Base-by-base conservation (phyloP, 2,329 filamentous ascomycete genomes). In the Fusarium dlaminii region DNA sequence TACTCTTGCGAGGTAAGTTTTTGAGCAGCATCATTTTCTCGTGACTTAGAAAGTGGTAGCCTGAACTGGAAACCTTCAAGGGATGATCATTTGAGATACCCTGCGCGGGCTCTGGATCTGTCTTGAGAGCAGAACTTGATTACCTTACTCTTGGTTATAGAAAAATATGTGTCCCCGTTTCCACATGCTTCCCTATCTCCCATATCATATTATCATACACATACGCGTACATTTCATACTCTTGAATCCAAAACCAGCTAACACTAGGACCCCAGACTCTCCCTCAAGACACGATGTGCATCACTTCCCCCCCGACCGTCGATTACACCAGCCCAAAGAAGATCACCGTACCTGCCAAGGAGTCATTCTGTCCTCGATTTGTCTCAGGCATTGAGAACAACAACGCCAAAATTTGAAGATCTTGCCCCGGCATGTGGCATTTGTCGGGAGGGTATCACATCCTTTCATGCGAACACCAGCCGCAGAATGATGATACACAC, bases 21-120 rank as follows among this genome's bases (percentile, higher is more conserved):
- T 24, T 18, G 15, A 24, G 29, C 2, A 20, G 6, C 0, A 14
- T 34, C n/a, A 9, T 14, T 24, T 3, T 20, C 30, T 18, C 3
- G 1, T 20, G 48, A 11, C 30, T 15, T 32, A 8, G 17, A 5
- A 24, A 34, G 8, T 15, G 4, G 4, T 24, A 10, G 12, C 30
- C 2, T 32, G 15, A 7, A 10, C 29, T 32, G 29, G 8, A 49
- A 12, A 1, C 20, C 8, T 22, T 13, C 12, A 20, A 14, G 30
- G 22, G 14, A 20, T 11, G 17, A 20, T 14, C 2, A 11, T 13
- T 46, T 29, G 24, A 20, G 18, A 43, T 20, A 10, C 12, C 6
- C 27, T 15, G 45, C 3, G 14, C 30, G 14, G 10, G 20, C 18
- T 5, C 20, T 37, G 9, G 45, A 15, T 46, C 10, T n/a, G 29